A percentile compares a stretch with the other conserved stretches of the same genome.
Conservation (phyloP, 2,329 filamentous ascomycete genomes). For the Colletotrichum paranaense region DNA sequence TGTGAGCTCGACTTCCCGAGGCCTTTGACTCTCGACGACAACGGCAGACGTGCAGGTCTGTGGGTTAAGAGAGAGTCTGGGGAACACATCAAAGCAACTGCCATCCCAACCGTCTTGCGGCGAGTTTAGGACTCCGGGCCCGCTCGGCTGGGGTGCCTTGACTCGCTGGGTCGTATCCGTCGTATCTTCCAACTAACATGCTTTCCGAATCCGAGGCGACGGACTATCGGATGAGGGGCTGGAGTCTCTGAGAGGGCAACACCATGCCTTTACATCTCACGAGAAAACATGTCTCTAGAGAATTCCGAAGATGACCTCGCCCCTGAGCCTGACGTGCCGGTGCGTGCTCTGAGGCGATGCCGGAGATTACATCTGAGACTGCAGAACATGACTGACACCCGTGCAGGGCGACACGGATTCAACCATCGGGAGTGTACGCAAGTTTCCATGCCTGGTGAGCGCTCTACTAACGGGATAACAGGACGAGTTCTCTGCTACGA, state of each 20-base stretch:
- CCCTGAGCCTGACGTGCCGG: background rate
- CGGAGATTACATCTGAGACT: background rate
- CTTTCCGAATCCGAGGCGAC: conserved; percentile 1
- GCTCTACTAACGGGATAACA: background rate
- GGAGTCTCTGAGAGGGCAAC: background rate
- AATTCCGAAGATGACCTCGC: background rate
- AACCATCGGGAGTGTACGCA: background rate
- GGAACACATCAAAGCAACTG: background rate
- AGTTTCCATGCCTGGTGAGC: too few relatives aligned
- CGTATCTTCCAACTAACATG: background rate
- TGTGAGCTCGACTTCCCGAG: too few relatives aligned
- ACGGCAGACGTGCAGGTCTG: background rate
- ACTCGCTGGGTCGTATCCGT: background rate
- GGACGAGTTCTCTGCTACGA: conserved; percentile 13
- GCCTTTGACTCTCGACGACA: background rate
- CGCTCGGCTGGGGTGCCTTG: conserved; percentile 7
- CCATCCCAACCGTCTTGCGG: background rate
- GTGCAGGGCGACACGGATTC: conserved; percentile 8
- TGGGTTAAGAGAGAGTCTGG: background rate
- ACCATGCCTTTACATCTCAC: background rate
- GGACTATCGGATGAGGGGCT: background rate
- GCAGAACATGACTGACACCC: background rate
- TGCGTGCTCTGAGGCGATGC: background rate
- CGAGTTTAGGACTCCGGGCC: background rate
- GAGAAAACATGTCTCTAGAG: background rate